Percentiles rank a stretch among this genome's conserved stretches.
These are phyloP conservation scores for Cyclotella atomus DNA, from an alignment of 108 stramenopile species.

Conservation along the genomic window DNA sequence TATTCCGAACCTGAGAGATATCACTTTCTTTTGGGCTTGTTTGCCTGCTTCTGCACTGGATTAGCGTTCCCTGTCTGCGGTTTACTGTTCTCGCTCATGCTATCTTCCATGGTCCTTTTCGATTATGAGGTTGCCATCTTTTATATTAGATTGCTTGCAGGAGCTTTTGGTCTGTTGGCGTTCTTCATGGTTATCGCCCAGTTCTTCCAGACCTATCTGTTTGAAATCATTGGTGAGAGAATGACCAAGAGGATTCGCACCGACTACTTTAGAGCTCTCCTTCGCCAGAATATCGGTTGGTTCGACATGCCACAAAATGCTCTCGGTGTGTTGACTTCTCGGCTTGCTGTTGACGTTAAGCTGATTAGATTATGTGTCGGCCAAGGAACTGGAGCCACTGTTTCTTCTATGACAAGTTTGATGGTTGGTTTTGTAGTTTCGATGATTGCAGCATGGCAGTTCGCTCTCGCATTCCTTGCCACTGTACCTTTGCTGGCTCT, in stretches of 20 bases:
- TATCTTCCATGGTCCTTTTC: constrained; percentile 15
- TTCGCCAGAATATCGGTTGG: constrained; percentile 51
- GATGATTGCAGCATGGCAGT: constrained; percentile 54
- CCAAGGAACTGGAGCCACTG: constrained; percentile 30
- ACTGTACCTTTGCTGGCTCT: constrained; percentile 63
- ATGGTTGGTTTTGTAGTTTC: constrained; percentile 53
- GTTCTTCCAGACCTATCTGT: constrained; percentile 42
- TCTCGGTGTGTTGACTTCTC: constrained; percentile 51
- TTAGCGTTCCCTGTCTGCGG: constrained; percentile 52
- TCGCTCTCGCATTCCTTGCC: constrained; percentile 56
- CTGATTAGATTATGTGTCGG: constrained; percentile 38
- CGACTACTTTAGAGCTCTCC: constrained; percentile 38
- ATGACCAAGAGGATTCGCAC: constrained; percentile 45
- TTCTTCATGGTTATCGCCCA: constrained; percentile 41
- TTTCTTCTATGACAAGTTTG: constrained; percentile 16
- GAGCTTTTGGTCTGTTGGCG: constrained; percentile 11
- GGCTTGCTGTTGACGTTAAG: constrained; percentile 49
- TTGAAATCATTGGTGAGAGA: constrained; percentile 48
- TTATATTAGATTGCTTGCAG: constrained; percentile 9
- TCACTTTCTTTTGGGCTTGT: constrained; percentile 41
- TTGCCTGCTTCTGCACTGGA: constrained; percentile 43
- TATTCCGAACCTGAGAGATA: constrained; percentile 44
- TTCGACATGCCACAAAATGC: constrained; percentile 48
- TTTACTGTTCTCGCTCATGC: constrained; percentile 53
- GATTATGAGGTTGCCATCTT: constrained; percentile 4